These are phyloP conservation scores for Candida sp. DNA, from an alignment of 1,139 yeast genomes.

Conservation along the genomic window DNA sequence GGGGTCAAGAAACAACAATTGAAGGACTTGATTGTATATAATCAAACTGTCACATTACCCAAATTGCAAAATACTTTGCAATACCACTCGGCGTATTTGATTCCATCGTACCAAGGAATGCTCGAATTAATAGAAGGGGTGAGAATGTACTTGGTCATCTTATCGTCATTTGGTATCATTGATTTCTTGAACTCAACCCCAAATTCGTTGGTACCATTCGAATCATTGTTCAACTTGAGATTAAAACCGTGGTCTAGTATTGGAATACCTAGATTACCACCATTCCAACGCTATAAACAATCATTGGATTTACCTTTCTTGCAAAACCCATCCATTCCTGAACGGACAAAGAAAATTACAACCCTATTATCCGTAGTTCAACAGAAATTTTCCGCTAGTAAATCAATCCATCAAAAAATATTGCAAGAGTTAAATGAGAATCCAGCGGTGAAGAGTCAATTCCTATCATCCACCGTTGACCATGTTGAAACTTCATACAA, in stretches of 20 bases:
- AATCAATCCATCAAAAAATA: background rate
- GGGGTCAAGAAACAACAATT: slow-evolving; percentile 37
- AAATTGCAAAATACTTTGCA: slow-evolving; percentile 14
- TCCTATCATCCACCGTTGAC: slow-evolving; percentile 3
- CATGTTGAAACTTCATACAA: slow-evolving; percentile 1
- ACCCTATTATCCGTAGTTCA: background rate
- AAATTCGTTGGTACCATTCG: slow-evolving; percentile 38
- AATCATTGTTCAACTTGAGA: slow-evolving; percentile 59
- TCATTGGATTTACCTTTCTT: slow-evolving; percentile 11
- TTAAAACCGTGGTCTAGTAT: slow-evolving; percentile 83
- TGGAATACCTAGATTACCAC: slow-evolving; percentile 71
- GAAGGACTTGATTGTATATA: slow-evolving; percentile 17
- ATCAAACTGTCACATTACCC: slow-evolving; percentile 21
- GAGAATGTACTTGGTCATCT: slow-evolving; percentile 17
- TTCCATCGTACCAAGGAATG: slow-evolving; percentile 36
- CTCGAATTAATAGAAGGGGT: slow-evolving; percentile 27
- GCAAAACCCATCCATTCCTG: background rate
- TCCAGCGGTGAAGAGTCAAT: slow-evolving; percentile 8
- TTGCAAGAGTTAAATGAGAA: slow-evolving; percentile 8
- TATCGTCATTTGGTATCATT: slow-evolving; percentile 20
- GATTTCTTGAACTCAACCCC: slow-evolving; percentile 33
- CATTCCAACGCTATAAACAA: slow-evolving; percentile 30
- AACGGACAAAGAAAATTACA: background rate
- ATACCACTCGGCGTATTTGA: slow-evolving; percentile 15
- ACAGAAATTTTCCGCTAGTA: background rate